A percentile compares a stretch with the other conserved stretches of the same genome.
These are phyloP conservation scores for Tilletia setariae DNA, from an alignment of 1,284 basidiomycete species.

Conservation along the genomic window DNA sequence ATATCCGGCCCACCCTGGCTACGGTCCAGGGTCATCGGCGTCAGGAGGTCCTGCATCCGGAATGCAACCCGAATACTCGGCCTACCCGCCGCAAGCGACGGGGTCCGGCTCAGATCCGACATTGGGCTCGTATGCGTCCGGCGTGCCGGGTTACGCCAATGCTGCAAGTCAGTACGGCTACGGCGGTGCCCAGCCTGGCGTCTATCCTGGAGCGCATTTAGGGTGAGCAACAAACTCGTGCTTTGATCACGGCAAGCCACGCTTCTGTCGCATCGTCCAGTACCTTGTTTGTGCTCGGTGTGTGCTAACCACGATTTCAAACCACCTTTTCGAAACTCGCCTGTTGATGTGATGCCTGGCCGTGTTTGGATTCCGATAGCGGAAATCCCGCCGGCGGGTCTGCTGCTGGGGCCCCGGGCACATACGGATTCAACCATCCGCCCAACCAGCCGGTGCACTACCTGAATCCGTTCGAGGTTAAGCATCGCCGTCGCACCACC, in stretches of 20 bases:
- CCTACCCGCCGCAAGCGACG: constrained; percentile 2
- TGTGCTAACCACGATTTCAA: too few relatives aligned
- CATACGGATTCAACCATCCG: constrained; percentile 1
- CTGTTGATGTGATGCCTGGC: neutral
- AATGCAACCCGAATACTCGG: neutral
- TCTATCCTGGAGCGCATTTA: neutral
- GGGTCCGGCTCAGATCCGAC: neutral
- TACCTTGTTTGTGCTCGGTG: too few relatives aligned
- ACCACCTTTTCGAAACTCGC: too few relatives aligned
- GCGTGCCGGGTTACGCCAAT: constrained; percentile 6
- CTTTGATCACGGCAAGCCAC: neutral
- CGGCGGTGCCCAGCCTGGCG: neutral
- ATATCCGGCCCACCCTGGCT: constrained; percentile 5
- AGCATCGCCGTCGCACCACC: constrained; percentile 43
- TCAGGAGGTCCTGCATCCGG: neutral
- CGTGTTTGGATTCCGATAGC: neutral
- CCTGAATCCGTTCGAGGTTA: constrained; percentile 46
- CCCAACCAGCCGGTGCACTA: constrained; percentile 21
- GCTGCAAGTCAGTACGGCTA: neutral
- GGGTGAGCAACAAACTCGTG: neutral
- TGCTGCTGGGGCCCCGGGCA: neutral
- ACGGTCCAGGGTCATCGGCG: neutral
- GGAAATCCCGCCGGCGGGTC: neutral
- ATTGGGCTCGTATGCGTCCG: neutral
- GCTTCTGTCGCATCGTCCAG: too few relatives aligned